Evolutionary conservation across 2,329 filamentous ascomycete genomes (phyloP).

Genomic region (Parafenestella ontariensis): DNA sequence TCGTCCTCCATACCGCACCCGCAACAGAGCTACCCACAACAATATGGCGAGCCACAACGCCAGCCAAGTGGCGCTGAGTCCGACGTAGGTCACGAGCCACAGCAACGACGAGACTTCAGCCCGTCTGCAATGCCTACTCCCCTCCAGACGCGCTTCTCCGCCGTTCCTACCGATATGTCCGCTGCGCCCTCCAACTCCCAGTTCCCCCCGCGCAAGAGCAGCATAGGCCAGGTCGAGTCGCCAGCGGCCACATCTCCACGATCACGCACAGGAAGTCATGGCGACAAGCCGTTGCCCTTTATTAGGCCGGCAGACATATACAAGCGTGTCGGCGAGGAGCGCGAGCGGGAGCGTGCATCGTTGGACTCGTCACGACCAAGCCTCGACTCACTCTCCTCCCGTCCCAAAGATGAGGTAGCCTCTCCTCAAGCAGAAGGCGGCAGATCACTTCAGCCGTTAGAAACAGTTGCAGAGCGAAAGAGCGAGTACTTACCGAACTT

Average conservation of each 20-base stretch:
- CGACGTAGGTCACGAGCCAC: constrained; percentile 42
- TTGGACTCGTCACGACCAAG: constrained; percentile 65
- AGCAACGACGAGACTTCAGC: constrained; percentile 58
- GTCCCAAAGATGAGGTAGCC: constrained; percentile 27
- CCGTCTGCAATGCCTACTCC: constrained; percentile 61
- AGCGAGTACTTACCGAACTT: constrained; percentile 64
- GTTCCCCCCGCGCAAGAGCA: constrained; percentile 69
- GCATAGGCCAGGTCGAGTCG: constrained; percentile 57
- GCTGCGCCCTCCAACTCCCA: constrained; percentile 45
- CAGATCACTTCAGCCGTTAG: constrained; percentile 48
- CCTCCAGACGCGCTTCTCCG: constrained; percentile 53
- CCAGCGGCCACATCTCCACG: constrained; percentile 32
- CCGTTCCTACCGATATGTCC: constrained; percentile 43
- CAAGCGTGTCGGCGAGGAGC: constrained; percentile 72
- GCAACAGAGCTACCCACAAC: constrained; percentile 22
- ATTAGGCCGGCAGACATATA: constrained; percentile 81
- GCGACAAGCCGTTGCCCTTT: constrained; percentile 66
- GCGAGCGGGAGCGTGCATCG: constrained; percentile 62
- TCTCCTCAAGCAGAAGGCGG: constrained; percentile 29
- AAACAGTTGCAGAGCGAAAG: constrained; percentile 65
- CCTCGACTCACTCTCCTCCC: constrained; percentile 57
- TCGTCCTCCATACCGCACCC: constrained; percentile 43
- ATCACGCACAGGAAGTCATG: constrained; percentile 38
- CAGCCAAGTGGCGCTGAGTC: constrained; percentile 40
- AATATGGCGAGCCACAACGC: constrained; percentile 20